Percentiles rank a stretch among this genome's conserved stretches.
Conservation (phyloP, 371 early-diverging fungal species). For the Chytridium lagenaria region DNA sequence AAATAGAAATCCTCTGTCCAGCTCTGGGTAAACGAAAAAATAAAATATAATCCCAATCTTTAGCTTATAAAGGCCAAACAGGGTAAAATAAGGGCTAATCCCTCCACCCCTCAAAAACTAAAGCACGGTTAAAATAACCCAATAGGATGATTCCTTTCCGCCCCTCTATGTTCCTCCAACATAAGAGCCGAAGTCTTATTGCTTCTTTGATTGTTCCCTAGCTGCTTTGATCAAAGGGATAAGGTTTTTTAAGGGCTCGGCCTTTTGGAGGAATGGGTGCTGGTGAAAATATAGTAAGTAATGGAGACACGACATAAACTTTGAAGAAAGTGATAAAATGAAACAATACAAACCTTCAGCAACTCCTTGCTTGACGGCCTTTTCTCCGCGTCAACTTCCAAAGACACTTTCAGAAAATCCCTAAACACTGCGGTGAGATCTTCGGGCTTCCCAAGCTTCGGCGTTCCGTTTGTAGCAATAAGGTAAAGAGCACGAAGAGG, state of each 20-base stretch:
- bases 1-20: no score
- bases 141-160: no score
- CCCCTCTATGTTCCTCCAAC: no score
- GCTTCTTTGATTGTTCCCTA: constrained; percentile 59
- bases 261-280: constrained; percentile 88
- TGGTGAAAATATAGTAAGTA: constrained; percentile 24
- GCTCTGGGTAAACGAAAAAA: no score
- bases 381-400: constrained; percentile 86
- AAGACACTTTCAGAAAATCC: constrained; percentile 81
- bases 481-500: constrained; percentile 90
- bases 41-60: no score
- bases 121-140: no score
- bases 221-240: constrained; percentile 89
- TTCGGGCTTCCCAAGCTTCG: constrained; percentile 88
- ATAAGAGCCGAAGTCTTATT: not conserved
- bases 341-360: constrained; percentile 44
- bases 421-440: constrained; percentile 76
- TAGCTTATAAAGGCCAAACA: no score
- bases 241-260: constrained; percentile 85
- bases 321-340: no score
- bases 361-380: constrained; percentile 84
- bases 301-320: no score
- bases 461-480: constrained; percentile 97
- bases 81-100: no score
- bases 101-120: no score